phyloP scores from a whole-genome alignment of 164 flowering plant genomes.

The Dillenia suffruticosa region DNA sequence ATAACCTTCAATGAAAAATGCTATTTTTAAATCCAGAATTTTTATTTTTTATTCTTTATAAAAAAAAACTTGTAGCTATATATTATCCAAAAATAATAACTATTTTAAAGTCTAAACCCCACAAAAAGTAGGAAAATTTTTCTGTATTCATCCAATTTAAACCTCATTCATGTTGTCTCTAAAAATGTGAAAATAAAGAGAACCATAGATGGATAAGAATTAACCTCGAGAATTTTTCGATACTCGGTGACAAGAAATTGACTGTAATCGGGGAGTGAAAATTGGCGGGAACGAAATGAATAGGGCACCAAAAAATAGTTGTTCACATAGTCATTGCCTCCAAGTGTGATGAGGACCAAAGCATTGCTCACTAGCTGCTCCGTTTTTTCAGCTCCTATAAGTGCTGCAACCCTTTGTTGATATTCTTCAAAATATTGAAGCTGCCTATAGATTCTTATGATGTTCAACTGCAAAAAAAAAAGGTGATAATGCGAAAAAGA shows the following conservation, averaged over 20 bases:
- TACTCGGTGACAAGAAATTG: conserved; percentile 49
- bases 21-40: no score
- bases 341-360: conserved; percentile 55
- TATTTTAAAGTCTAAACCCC: no score
- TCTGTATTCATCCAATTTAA: no score
- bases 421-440: conserved; percentile 41
- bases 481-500: no score
- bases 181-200: background rate
- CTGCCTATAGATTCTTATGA: conserved; percentile 45
- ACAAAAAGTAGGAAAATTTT: no score
- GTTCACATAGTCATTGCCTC: conserved; percentile 83
- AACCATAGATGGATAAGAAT: background rate
- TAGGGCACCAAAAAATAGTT: conserved; percentile 58
- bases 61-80: no score
- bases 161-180: no score
- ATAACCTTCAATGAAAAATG: no score
- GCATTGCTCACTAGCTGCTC: conserved; percentile 44
- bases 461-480: conserved; percentile 40
- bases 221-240: conserved; percentile 44
- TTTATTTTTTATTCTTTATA: no score
- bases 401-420: conserved; percentile 38
- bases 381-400: conserved; percentile 32
- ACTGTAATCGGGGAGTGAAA: conserved; percentile 37
- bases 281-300: conserved; percentile 55
- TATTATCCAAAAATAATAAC: no score